Evolutionary conservation across 2,329 filamentous ascomycete species (phyloP).

Genomic region (Clarireedia sp.): DNA sequence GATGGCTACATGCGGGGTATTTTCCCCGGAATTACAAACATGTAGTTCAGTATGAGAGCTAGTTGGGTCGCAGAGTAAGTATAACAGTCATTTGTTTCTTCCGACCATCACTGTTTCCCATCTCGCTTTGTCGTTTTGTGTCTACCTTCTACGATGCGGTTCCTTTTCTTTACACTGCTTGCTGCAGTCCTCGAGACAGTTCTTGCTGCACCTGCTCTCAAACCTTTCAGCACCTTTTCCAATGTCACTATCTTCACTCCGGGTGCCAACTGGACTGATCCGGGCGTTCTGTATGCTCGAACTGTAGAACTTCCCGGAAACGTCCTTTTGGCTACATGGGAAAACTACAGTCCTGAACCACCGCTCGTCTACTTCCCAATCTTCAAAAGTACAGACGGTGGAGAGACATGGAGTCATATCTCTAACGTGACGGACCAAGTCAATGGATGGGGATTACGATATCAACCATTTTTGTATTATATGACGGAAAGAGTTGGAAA

Average conservation of each 20-base stretch:
- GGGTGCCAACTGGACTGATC: conserved; percentile 24
- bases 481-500: conserved; percentile 49
- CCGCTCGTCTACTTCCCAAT: conserved; percentile 45
- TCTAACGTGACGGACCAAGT: conserved; percentile 55
- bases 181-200: conserved; percentile 15
- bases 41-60: neutral
- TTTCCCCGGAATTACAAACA: neutral
- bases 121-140: neutral
- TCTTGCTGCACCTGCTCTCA: conserved; percentile 13
- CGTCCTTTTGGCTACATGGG: conserved; percentile 46
- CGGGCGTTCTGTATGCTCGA: conserved; percentile 29
- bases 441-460: conserved; percentile 57
- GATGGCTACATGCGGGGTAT: neutral
- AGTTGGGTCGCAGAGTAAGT: neutral
- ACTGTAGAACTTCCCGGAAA: conserved; percentile 30
- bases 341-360: conserved; percentile 49
- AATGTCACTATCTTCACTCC: conserved; percentile 26
- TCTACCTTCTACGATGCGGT: conserved; percentile 16
- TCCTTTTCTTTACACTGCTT: conserved; percentile 13
- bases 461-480: conserved; percentile 62
- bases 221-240: conserved; percentile 24
- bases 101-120: neutral
- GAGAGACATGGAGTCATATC: conserved; percentile 54
- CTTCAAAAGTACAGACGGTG: conserved; percentile 44
- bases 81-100: neutral